These are phyloP conservation scores for Fagus sylvatica DNA, from an alignment of 306 rosid genomes.

Conservation along the genomic window DNA sequence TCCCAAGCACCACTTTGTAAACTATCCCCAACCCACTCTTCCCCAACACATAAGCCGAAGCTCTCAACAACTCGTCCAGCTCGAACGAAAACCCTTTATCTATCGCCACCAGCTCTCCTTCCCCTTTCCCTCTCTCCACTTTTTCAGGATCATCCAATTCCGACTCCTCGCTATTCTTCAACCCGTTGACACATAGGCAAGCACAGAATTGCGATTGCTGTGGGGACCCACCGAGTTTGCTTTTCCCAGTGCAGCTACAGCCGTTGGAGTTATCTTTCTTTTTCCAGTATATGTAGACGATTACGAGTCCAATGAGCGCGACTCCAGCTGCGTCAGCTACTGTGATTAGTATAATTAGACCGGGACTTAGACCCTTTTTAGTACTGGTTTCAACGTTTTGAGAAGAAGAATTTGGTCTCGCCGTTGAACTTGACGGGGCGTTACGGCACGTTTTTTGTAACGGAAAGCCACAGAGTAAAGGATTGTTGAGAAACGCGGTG, in stretches of 20 bases:
- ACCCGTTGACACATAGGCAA: slow-evolving; percentile 55
- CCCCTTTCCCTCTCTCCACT: slow-evolving; percentile 45
- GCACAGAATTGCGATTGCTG: slow-evolving; percentile 33
- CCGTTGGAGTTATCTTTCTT: slow-evolving; percentile 65
- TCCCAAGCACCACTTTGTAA: slow-evolving; percentile 93
- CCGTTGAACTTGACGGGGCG: slow-evolving; percentile 42
- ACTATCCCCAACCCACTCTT: slow-evolving; percentile 97
- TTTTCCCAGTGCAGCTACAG: slow-evolving; percentile 75
- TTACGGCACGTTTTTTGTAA: slow-evolving; percentile 62
- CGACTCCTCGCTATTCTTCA: slow-evolving; percentile 57
- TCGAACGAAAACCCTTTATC: slow-evolving; percentile 87
- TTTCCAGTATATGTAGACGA: slow-evolving; percentile 84
- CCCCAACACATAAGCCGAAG: slow-evolving; percentile 95
- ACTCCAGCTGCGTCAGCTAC: slow-evolving; percentile 86
- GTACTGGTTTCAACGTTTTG: slow-evolving; percentile 9
- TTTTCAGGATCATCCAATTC: slow-evolving; percentile 65
- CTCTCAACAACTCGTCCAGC: slow-evolving; percentile 89
- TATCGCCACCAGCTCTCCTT: slow-evolving; percentile 82
- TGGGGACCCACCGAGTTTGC: slow-evolving; percentile 54
- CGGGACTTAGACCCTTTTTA: slow-evolving; percentile 62
- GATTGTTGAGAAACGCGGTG: slow-evolving; percentile 84
- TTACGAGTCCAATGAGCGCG: slow-evolving; percentile 65
- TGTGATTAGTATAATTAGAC: slow-evolving; percentile 70
- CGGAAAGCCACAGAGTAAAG: slow-evolving; percentile 80
- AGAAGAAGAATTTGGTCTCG: slow-evolving; percentile 35